Evolutionary conservation across 2,329 filamentous ascomycete genomes (phyloP), one percentile per base, ranked within the genome.

Genomic region (Aphanoascus verrucosus): DNA sequence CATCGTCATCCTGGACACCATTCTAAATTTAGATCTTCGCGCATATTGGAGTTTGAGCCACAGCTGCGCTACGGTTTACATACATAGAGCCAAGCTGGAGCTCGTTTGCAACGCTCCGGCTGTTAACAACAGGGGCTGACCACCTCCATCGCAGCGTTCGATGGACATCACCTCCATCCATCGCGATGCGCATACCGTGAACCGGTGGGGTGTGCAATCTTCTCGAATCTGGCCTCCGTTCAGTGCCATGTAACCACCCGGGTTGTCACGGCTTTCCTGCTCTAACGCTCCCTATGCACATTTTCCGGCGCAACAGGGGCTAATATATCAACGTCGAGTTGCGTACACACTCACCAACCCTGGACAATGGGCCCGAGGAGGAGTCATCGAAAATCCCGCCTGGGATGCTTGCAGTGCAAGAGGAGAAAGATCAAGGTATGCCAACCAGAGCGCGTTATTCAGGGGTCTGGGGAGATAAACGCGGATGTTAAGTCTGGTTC

Each of bases 351-450:
- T 28, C 23, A 28, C 23, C 23, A 28, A 4, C 46, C 38, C 31
- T 49, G 14, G 23, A 20, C 20, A 49, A 60, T 57, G 58, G 49
- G 38, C 38, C 57, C 63, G n/a, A 52, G 65, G 44, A 56, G 63
- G 8, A 62, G 64, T 17, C 66, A 68, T 60, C 62, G 65, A 37
- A 68, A 68, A 56, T 66, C 64, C 31, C 58, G 66, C 11, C 63
- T 58, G 8, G 66, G 66, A 9, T 69, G 66, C 52, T 34, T 59
- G 8, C 64, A 67, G 54, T 69, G 65, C 54, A 69, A 68, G 53
- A 55, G 61, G 55, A 53, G 65, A 37, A 67, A 67, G 53, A 61
- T 69, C 53, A 68, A 68, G 64, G 65, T 67, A 61, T 52, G 61
- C n/a, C 35, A 7, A 9, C 38, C 11, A 19, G 44, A 41, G 35